A percentile compares a stretch with the other conserved stretches of the same genome.
Evolutionary conservation across 1,284 basidiomycete genomes (phyloP).

Genomic region (Ustilago tritici): DNA sequence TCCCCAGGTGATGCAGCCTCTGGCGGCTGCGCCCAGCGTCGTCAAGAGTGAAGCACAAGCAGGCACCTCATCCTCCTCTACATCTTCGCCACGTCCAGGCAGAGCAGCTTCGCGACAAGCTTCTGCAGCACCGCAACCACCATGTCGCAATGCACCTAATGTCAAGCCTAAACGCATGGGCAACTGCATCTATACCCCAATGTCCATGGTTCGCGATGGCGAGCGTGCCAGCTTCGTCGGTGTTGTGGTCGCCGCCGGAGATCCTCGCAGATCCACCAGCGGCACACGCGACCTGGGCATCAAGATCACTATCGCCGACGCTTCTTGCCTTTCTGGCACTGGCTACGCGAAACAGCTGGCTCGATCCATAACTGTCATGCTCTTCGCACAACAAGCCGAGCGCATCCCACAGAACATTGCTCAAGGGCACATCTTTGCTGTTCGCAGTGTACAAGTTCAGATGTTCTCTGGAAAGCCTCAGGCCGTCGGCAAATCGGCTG

Average conservation of each 20-base stretch:
- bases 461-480: conserved; percentile 44
- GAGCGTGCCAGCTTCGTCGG: conserved; percentile 52
- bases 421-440: conserved; percentile 40
- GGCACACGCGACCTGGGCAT: conserved; percentile 43
- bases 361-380: conserved; percentile 44
- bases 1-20: neutral
- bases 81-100: conserved; percentile 14
- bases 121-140: conserved; percentile 16
- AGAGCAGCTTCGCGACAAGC: conserved; percentile 23
- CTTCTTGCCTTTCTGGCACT: conserved; percentile 40
- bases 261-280: conserved; percentile 42
- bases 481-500: conserved; percentile 42
- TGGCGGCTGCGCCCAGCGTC: neutral
- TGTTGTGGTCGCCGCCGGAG: conserved; percentile 41
- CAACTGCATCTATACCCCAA: conserved; percentile 54
- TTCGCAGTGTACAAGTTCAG: conserved; percentile 45
- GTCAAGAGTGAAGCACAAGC: conserved; percentile 31
- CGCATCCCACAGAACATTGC: conserved; percentile 34
- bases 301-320: conserved; percentile 49
- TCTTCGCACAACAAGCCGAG: conserved; percentile 36
- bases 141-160: conserved; percentile 39
- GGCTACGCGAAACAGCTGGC: conserved; percentile 45
- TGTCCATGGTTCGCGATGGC: conserved; percentile 42
- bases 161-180: conserved; percentile 51
- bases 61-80: conserved; percentile 1